Conservation (phyloP, 164 flowering plant genomes). For the Buxus sempervirens region DNA sequence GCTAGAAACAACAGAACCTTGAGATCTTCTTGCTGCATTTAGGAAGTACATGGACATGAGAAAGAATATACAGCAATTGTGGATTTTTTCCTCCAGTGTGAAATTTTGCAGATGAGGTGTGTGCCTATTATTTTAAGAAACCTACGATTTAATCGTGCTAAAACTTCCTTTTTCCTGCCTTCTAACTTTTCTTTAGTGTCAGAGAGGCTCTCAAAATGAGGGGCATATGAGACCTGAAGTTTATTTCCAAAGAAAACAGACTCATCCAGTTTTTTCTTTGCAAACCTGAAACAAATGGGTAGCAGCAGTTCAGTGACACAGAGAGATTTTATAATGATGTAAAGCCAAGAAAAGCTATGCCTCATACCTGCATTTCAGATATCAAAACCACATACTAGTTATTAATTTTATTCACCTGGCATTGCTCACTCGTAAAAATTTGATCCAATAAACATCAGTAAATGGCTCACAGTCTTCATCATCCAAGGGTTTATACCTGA, state of each 20-base stretch:
- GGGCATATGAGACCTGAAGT: conserved; percentile 80
- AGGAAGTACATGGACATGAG: conserved; percentile 2
- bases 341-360: too few relatives aligned
- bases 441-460: conserved; percentile 93
- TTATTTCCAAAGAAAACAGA: conserved; percentile 74
- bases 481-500: conserved; percentile 90
- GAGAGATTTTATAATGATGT: too few relatives aligned
- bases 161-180: conserved; percentile 72
- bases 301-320: neutral
- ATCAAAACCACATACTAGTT: too few relatives aligned
- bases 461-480: conserved; percentile 78
- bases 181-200: conserved; percentile 88
- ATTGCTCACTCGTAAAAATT: conserved; percentile 59
- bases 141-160: conserved; percentile 72
- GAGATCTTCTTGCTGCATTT: conserved; percentile 51
- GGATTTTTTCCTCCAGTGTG: neutral
- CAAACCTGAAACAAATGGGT: conserved; percentile 52
- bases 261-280: conserved; percentile 89
- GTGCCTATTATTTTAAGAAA: conserved; percentile 9
- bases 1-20: conserved; percentile 18
- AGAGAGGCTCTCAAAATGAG: conserved; percentile 67
- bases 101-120: neutral
- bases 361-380: too few relatives aligned
- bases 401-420: conserved; percentile 56
- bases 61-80: neutral